Conservation (phyloP, 306 rosid species). For the Styphnolobium japonicum region DNA sequence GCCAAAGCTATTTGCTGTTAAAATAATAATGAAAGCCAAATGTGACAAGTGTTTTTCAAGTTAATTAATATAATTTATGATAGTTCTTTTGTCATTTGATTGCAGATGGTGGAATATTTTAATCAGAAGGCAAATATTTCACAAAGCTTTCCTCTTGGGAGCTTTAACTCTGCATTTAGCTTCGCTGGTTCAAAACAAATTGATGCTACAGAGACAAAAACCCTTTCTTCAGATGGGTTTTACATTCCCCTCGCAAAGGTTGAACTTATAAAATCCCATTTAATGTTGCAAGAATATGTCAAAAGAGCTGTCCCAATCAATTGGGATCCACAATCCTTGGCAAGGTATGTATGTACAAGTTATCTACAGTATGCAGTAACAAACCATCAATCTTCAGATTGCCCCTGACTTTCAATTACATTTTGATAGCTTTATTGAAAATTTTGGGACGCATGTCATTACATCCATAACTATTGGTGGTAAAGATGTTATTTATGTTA, state of each 20-base stretch:
- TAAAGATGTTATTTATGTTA: slow-evolving; percentile 79
- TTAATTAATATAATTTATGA: background rate
- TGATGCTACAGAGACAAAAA: slow-evolving; percentile 65
- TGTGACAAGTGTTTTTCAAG: background rate
- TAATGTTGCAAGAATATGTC: slow-evolving; percentile 63
- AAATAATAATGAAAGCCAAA: background rate
- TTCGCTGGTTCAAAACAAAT: slow-evolving; percentile 76
- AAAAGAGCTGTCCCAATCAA: slow-evolving; percentile 57
- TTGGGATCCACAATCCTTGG: slow-evolving; percentile 77
- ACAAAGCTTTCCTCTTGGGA: slow-evolving; percentile 69
- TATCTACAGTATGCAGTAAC: slow-evolving; percentile 12
- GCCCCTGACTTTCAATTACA: slow-evolving; percentile 25
- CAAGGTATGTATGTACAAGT: slow-evolving; percentile 53
- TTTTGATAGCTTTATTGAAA: slow-evolving; percentile 78
- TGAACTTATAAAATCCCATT: slow-evolving; percentile 50
- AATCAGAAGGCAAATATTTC: slow-evolving; percentile 64
- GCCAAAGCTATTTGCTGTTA: background rate
- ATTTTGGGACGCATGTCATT: slow-evolving; percentile 83
- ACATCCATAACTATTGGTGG: slow-evolving; percentile 87
- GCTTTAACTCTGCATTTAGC: slow-evolving; percentile 85
- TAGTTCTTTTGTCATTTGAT: slow-evolving; percentile 29
- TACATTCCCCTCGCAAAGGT: slow-evolving; percentile 76
- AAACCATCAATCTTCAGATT: background rate
- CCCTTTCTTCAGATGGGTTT: slow-evolving; percentile 71
- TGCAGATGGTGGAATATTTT: slow-evolving; percentile 90